A percentile compares a stretch with the other conserved stretches of the same genome.
Conservation (phyloP, 371 early-diverging fungal species). For the Umbelopsis sp. region DNA sequence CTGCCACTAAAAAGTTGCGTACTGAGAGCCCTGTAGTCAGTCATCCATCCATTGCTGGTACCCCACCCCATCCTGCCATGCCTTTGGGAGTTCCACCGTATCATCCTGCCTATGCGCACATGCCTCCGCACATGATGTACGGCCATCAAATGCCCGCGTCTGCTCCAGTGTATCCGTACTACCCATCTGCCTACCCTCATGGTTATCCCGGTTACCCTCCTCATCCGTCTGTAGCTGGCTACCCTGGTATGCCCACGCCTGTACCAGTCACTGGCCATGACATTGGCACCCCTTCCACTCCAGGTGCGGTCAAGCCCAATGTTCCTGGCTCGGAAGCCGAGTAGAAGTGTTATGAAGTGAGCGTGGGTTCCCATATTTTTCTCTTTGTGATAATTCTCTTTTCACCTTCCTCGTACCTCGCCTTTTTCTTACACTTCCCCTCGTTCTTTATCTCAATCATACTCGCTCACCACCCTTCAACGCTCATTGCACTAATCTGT, state of each 20-base stretch:
- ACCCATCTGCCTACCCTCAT: conserved; percentile 1
- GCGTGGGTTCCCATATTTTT: background rate
- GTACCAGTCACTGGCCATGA: background rate
- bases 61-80: conserved; percentile 5
- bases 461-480: background rate
- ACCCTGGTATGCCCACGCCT: background rate
- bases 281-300: background rate
- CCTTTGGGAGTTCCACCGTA: conserved; percentile 1
- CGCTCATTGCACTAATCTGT: conserved; percentile 3
- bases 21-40: background rate
- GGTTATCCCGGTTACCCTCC: conserved; percentile 7
- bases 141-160: conserved; percentile 2
- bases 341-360: background rate
- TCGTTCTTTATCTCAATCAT: background rate
- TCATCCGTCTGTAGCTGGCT: background rate
- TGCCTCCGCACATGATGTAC: conserved; percentile 11
- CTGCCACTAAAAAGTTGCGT: background rate
- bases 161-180: background rate
- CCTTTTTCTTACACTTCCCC: background rate
- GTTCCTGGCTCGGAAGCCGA: background rate
- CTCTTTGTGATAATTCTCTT: too few relatives aligned
- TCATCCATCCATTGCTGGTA: background rate
- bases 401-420: too few relatives aligned
- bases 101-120: conserved; percentile 4
- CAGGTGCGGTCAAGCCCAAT: background rate